Evolutionary conservation across 2,329 filamentous ascomycete species (phyloP), one percentile per base, ranked within the genome.

Genomic region (Aspergillus sp.): DNA sequence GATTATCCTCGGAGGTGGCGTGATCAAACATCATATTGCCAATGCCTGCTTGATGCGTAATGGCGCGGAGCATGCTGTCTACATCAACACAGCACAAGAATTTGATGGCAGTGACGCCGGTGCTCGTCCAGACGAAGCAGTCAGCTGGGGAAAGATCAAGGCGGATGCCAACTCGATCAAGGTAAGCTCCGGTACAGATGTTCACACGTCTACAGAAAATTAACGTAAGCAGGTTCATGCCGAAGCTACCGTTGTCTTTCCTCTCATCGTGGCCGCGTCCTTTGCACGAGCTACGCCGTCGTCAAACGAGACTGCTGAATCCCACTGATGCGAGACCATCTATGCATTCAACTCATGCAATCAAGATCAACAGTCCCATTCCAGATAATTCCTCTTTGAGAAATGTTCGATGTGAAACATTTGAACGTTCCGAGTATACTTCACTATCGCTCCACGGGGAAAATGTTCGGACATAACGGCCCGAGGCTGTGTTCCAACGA

Each of bases 131-230:
- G 93, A 98, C 61, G 93, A 98, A 72, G 93, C 93, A 4, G 88
- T 98, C 13, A 96, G 90, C 53, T 98, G 93, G 93, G 93, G 93
- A 3, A 98, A 98, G 77, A 96, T 98, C 69, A 96, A 94, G 70
- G 77, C 84, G 38, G 87, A 85, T 45, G 93, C 86, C 1, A 85
- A 93, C 53, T 86, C 84, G 59, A 90, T 97, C 48, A 98, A 97
- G 83, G 88, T 89, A 66, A 57, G 74, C 62, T 25, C 45, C n/a
- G 9, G 12, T 32, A 20, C 27, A 17, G 32, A 33, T 22, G 33
- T 41, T 12, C 38, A 10, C 39, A 7, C 27, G 17, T 17, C 7
- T 46, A 20, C 5, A 25, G 6, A 44, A 32, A 46, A 30, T 17
- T 44, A 5, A 38, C 44, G 9, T 46, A 38, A 10, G 38, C 44